A percentile compares a stretch with the other conserved stretches of the same genome.
phyloP scores from a whole-genome alignment of 176 grass and related monocot genomes.

The Elymus sibiricus region DNA sequence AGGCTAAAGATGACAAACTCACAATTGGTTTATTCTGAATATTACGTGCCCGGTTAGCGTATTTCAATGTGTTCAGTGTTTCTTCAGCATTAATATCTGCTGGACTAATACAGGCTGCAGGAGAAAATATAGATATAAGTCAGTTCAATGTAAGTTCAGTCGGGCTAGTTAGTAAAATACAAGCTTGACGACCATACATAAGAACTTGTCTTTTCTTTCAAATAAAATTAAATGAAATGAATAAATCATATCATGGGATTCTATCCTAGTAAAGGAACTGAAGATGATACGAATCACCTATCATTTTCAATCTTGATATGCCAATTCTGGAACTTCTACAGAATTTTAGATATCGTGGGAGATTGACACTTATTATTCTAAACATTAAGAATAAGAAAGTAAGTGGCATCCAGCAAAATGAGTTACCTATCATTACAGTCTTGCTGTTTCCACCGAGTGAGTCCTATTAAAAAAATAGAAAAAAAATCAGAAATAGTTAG shows the following conservation, averaged over 20 bases:
- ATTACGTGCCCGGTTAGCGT: constrained; percentile 98
- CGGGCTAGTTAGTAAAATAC: neutral
- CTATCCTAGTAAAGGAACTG: neutral
- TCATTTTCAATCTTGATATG: neutral
- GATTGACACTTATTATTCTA: constrained; percentile 2
- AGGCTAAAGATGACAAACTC: constrained; percentile 32
- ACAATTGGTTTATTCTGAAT: constrained; percentile 98
- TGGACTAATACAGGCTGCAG: constrained; percentile 96
- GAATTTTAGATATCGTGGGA: neutral
- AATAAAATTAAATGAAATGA: neutral
- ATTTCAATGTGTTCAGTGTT: constrained; percentile 97
- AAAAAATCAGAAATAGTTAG: neutral
- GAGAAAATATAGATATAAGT: constrained; percentile 31
- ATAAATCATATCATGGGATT: neutral
- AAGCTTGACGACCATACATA: neutral
- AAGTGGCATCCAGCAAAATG: constrained; percentile 17
- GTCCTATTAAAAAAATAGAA: constrained; percentile 49
- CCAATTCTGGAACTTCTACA: neutral
- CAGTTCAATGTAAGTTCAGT: constrained; percentile 19
- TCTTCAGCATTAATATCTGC: constrained; percentile 99
- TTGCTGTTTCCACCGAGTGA: constrained; percentile 99
- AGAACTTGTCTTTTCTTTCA: neutral
- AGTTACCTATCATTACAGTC: constrained; percentile 98
- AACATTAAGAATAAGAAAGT: neutral
- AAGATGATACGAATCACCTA: neutral